Base-by-base conservation (phyloP, 441 rosid genomes). In the Adansonia madagascariensis region DNA sequence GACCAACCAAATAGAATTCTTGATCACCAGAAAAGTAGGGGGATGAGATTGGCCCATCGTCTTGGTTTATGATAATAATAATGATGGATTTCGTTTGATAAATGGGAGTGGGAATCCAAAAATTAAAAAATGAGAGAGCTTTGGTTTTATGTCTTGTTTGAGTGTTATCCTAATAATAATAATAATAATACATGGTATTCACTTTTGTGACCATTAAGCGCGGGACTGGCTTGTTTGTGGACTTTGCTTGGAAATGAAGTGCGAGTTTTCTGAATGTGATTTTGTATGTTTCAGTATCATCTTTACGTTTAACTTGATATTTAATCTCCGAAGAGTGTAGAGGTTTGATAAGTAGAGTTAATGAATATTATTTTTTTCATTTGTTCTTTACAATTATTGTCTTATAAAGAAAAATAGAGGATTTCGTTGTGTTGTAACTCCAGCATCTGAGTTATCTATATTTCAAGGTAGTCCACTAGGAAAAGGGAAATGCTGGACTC, bases 1-100 rank as follows among this genome's bases (percentile, higher is more conserved):
- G 89, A 65, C 87, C 93, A 65, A 78, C 85, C 44, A 90, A 87
- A 76, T 90, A 84, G 56, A 75, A 75, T 86, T 61, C 86, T 81
- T 76, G 7, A 86, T 83, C 75, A 43, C 83, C 1, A 79, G 98
- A 82, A 95, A 84, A 76, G 89, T 91, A 17, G 92, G 84, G 0
- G 95, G 96, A 75, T 90, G 77, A 89, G 18, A 31, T n/a, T 11
- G 65, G 52, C 46, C 35, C 11, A 50, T 3, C 73, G 7, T 69
- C 22, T 7, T 6, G 73, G 44, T 50, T 49, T 50, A 3, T 70
- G 18, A 17, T 41, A 41, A 39, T 61, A 65, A 39, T 39, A 57
- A 52, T 15, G n/a, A 15, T 52, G 18, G 17, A 52, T 52, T 15
- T 15, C 57, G 6, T 52, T 35, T 35, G 41, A 35, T 35, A 35